These are phyloP conservation scores for Wolfiporia cocos DNA, from an alignment of 1,284 basidiomycete species.

Conservation along the genomic window DNA sequence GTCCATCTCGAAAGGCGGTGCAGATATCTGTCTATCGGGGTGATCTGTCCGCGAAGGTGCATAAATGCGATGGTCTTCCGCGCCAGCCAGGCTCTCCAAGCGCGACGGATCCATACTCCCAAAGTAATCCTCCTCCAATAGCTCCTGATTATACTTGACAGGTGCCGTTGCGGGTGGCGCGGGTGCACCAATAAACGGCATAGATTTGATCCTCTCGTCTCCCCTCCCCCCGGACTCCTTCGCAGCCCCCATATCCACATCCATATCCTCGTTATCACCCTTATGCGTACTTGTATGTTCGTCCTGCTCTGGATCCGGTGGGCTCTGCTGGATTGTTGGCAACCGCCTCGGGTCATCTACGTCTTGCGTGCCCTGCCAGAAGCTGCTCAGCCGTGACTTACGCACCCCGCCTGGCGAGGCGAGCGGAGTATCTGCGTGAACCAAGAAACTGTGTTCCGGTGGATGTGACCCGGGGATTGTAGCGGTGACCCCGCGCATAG, in stretches of 20 bases:
- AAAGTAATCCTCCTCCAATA: constrained; percentile 9
- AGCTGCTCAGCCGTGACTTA: constrained; percentile 53
- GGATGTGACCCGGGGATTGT: constrained; percentile 60
- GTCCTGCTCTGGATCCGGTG: constrained; percentile 12
- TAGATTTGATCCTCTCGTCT: not conserved
- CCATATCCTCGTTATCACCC: not conserved
- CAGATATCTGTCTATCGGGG: constrained; percentile 20
- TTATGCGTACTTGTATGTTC: constrained; percentile 2
- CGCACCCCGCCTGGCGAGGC: constrained; percentile 45
- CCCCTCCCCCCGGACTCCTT: not conserved
- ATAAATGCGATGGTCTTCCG: not conserved
- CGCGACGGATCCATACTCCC: constrained; percentile 2
- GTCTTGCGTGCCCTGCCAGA: constrained; percentile 64
- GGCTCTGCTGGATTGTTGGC: constrained; percentile 25
- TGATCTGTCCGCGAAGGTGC: constrained; percentile 7
- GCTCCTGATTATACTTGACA: constrained; percentile 1
- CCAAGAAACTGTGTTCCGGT: constrained; percentile 15
- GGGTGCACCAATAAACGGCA: not conserved
- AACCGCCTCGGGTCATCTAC: constrained; percentile 28
- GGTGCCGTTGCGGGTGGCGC: constrained; percentile 9
- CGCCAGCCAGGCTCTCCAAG: not conserved
- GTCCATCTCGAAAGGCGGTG: constrained; percentile 20
- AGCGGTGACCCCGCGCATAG: constrained; percentile 68
- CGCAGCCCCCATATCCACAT: not conserved
- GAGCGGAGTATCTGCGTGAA: constrained; percentile 13